phyloP scores from a whole-genome alignment of 2,329 filamentous ascomycete species.

The Trichoderma arundinaceum region DNA sequence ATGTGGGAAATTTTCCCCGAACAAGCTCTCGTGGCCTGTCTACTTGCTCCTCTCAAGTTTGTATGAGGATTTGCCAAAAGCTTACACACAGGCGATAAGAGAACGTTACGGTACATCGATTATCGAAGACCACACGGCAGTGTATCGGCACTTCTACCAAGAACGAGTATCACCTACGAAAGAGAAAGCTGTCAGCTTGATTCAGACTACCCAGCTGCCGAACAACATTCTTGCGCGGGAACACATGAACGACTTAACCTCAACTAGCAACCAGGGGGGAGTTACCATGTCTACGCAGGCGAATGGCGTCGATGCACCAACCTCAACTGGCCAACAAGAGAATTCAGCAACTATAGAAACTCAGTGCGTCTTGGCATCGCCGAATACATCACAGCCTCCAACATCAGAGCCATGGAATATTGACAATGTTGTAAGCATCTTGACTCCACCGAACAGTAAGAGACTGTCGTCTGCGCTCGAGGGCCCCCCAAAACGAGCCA shows the following conservation, averaged over 20 bases:
- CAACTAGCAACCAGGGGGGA: not conserved
- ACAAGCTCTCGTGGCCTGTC: not conserved
- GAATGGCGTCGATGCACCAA: not conserved
- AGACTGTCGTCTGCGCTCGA: not conserved
- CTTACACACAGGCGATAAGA: not conserved
- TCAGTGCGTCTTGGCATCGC: no score
- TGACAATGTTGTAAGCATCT: not conserved
- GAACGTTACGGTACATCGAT: not conserved
- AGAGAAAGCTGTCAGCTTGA: no score
- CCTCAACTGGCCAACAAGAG: not conserved
- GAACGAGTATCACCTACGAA: not conserved
- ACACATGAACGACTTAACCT: no score
- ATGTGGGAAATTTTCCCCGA: not conserved
- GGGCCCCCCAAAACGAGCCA: not conserved
- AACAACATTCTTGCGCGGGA: not conserved
- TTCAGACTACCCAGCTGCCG: not conserved
- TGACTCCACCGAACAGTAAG: not conserved
- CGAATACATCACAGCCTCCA: no score
- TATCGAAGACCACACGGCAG: not conserved
- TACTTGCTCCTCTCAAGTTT: not conserved
- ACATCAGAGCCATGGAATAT: not conserved
- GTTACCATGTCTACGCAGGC: not conserved
- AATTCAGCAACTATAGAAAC: not conserved
- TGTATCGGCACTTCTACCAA: not conserved
- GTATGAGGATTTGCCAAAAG: not conserved